These are phyloP conservation scores for Wickerhamiella galacta DNA, from an alignment of 805 yeast genomes.

Conservation along the genomic window DNA sequence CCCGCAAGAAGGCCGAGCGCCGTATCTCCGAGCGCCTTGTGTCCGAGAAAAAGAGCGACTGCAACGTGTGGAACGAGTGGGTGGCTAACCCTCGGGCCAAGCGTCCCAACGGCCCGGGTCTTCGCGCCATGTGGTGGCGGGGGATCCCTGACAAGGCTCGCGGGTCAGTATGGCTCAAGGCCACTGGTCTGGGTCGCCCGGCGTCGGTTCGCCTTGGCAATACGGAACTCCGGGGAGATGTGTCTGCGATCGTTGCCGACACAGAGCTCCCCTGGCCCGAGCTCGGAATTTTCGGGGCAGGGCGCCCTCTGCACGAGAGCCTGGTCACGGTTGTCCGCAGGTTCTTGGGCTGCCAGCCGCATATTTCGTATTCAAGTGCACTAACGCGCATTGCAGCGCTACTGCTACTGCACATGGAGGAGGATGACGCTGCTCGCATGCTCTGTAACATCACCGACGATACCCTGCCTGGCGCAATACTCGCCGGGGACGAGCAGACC, in stretches of 20 bases:
- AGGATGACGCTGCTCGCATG: constrained; percentile 26
- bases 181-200: no score
- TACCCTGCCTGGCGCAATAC: constrained; percentile 22
- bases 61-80: constrained; percentile 25
- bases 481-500: constrained; percentile 18
- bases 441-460: constrained; percentile 26
- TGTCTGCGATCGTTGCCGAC: constrained; percentile 12
- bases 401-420: constrained; percentile 24
- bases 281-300: constrained; percentile 23
- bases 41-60: constrained; percentile 14
- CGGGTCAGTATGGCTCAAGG: constrained; percentile 32
- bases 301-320: constrained; percentile 22
- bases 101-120: constrained; percentile 23
- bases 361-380: constrained; percentile 24
- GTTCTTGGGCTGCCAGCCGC: constrained; percentile 16
- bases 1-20: constrained; percentile 17
- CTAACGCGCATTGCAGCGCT: constrained; percentile 27
- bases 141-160: constrained; percentile 35
- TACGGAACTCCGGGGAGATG: not conserved
- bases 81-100: constrained; percentile 15
- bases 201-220: no score
- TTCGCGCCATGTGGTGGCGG: constrained; percentile 44
- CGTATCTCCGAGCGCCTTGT: constrained; percentile 12
- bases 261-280: constrained; percentile 24
- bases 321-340: constrained; percentile 24